These are phyloP conservation scores for Albugo candida DNA, from an alignment of 352 stramenopile species.

Conservation along the genomic window DNA sequence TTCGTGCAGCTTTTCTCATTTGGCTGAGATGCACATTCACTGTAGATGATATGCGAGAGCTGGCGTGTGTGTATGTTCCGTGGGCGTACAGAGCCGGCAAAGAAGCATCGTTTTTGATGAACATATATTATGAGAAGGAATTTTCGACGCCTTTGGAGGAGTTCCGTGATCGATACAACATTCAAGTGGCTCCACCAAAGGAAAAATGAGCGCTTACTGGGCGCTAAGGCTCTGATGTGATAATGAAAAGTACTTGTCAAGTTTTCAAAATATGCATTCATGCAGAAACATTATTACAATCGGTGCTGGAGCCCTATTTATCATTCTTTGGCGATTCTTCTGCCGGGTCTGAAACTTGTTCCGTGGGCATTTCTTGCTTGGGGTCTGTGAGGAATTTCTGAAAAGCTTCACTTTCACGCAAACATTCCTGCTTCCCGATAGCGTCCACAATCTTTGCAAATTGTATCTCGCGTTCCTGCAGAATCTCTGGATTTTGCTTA, in stretches of 20 bases:
- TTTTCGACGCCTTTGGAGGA: slow-evolving; percentile 83
- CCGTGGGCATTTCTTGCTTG: too few species aligned
- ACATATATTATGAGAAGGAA: slow-evolving; percentile 91
- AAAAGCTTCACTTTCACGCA: slow-evolving; percentile 27
- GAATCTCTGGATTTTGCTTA: slow-evolving; percentile 37
- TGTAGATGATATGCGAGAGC: slow-evolving; percentile 40
- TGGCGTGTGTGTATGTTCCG: slow-evolving; percentile 82
- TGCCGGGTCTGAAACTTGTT: too few species aligned
- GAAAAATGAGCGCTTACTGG: too few species aligned
- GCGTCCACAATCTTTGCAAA: slow-evolving; percentile 45
- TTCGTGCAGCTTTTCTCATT: neutral
- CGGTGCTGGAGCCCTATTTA: too few species aligned
- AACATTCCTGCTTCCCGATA: slow-evolving; percentile 24
- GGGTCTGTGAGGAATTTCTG: slow-evolving; percentile 24
- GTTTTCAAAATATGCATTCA: too few species aligned
- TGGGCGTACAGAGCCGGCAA: slow-evolving; percentile 78
- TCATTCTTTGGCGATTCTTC: too few species aligned
- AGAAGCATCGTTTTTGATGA: slow-evolving; percentile 71
- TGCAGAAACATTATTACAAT: too few species aligned
- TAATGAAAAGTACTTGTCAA: too few species aligned
- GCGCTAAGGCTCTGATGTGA: too few species aligned
- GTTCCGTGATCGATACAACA: slow-evolving; percentile 43
- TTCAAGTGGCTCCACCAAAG: slow-evolving; percentile 2
- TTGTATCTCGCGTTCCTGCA: slow-evolving; percentile 40
- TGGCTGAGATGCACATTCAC: neutral